Conservation (phyloP, 2,329 filamentous ascomycete genomes). For the Scleromitrula shiraiana region DNA sequence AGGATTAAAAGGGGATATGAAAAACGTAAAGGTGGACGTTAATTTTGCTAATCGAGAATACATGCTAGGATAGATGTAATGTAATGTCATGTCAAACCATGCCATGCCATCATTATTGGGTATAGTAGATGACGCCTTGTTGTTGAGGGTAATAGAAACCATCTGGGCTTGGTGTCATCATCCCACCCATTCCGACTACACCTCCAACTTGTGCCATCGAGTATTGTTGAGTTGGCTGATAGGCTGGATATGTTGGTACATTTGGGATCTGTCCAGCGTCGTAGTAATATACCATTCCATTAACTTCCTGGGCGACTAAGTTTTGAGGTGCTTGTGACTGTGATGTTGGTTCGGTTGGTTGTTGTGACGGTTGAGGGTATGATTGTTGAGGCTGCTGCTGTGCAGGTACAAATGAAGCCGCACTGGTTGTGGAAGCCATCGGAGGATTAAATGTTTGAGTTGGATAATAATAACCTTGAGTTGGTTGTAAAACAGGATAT, state of each 20-base stretch:
- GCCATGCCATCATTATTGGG: conserved; percentile 38
- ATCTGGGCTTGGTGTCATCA: conserved; percentile 64
- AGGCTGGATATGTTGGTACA: conserved; percentile 34
- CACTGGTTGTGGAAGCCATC: conserved; percentile 34
- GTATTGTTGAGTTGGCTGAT: conserved; percentile 46
- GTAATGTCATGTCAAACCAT: no score
- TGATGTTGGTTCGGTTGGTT: conserved; percentile 10
- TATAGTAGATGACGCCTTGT: conserved; percentile 51
- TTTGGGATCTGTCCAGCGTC: conserved; percentile 63
- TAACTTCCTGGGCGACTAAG: conserved; percentile 74
- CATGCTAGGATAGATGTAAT: not conserved
- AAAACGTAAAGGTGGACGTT: no score
- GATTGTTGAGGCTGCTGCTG: conserved; percentile 26
- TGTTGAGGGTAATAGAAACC: conserved; percentile 63
- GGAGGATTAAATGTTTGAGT: conserved; percentile 38
- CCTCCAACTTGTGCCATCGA: conserved; percentile 43
- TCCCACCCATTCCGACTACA: conserved; percentile 65
- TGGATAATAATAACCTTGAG: conserved; percentile 65
- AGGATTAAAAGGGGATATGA: no score
- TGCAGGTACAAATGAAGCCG: conserved; percentile 23
- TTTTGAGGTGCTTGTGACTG: conserved; percentile 41
- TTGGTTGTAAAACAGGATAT: conserved; percentile 49
- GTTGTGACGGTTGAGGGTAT: conserved; percentile 19
- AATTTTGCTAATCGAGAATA: not conserved
- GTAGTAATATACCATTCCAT: conserved; percentile 95